Conservation (phyloP, 306 rosid species). For the Cicer bijugum region DNA sequence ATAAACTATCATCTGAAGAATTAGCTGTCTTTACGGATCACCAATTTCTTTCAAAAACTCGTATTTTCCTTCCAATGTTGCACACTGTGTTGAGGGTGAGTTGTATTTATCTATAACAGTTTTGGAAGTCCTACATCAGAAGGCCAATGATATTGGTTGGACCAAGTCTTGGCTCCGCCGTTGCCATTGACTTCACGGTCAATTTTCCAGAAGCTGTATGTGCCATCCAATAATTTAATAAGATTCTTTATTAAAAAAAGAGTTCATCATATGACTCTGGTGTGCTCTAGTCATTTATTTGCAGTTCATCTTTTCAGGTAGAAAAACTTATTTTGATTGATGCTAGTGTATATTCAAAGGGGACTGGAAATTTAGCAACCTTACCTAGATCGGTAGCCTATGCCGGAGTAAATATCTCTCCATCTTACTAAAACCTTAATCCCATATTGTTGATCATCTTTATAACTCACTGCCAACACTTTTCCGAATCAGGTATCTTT, state of each 20-base stretch:
- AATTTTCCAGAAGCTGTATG: slow-evolving; percentile 91
- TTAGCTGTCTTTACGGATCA: neutral
- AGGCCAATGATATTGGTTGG: slow-evolving; percentile 90
- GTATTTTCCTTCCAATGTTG: slow-evolving; percentile 30
- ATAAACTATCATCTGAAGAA: slow-evolving; percentile 36
- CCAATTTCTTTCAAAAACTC: slow-evolving; percentile 26
- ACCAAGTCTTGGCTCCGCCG: slow-evolving; percentile 98
- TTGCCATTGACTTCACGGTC: slow-evolving; percentile 89
- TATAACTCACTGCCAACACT: slow-evolving; percentile 34
- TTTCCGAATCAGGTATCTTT: slow-evolving; percentile 64
- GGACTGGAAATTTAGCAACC: slow-evolving; percentile 71
- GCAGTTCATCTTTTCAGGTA: slow-evolving; percentile 66
- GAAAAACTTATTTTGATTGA: slow-evolving; percentile 88
- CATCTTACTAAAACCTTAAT: slow-evolving; percentile 13
- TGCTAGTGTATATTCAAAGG: slow-evolving; percentile 93
- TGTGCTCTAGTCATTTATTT: slow-evolving; percentile 43
- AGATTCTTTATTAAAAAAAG: neutral
- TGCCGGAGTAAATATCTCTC: slow-evolving; percentile 70
- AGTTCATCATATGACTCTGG: slow-evolving; percentile 37
- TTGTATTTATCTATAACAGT: slow-evolving; percentile 57
- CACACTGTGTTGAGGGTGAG: slow-evolving; percentile 40
- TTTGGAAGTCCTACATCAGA: slow-evolving; percentile 79
- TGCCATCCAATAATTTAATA: slow-evolving; percentile 38
- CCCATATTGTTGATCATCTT: neutral
- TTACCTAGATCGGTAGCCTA: slow-evolving; percentile 72